Evolutionary conservation across 2,329 filamentous ascomycete genomes (phyloP).

Genomic region (Aspergillus novofumigatus): DNA sequence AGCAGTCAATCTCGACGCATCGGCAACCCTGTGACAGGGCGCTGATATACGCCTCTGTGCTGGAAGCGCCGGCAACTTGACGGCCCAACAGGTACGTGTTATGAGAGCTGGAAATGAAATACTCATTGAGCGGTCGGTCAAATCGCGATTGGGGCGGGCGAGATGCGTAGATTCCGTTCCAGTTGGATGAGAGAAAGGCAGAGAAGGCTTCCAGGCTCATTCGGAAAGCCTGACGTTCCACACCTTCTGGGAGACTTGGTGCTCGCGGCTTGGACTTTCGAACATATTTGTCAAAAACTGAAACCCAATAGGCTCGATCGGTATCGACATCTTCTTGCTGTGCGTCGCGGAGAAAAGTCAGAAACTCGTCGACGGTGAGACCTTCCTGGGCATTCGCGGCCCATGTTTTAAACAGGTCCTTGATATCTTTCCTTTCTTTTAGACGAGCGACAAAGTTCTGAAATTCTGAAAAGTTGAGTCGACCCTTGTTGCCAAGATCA

Average conservation of each 20-base stretch:
- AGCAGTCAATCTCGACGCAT: constrained; percentile 96
- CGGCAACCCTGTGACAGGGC: constrained; percentile 85
- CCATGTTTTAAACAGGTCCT: constrained; percentile 63
- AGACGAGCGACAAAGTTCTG: constrained; percentile 76
- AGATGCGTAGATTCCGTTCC: constrained; percentile 64
- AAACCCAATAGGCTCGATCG: constrained; percentile 64
- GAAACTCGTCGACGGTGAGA: constrained; percentile 69
- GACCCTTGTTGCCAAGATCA: constrained; percentile 60
- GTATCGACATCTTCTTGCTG: constrained; percentile 73
- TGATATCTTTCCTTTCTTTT: constrained; percentile 79
- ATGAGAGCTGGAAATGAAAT: constrained; percentile 97
- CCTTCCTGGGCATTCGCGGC: constrained; percentile 58
- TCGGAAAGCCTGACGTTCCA: constrained; percentile 46
- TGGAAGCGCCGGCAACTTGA: constrained; percentile 84
- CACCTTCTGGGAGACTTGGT: constrained; percentile 40
- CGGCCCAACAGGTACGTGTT: constrained; percentile 94
- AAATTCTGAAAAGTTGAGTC: constrained; percentile 76
- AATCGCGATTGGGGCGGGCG: constrained; percentile 61
- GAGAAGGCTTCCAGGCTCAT: constrained; percentile 79
- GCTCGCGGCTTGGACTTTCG: constrained; percentile 54
- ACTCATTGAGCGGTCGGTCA: constrained; percentile 86
- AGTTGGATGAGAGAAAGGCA: constrained; percentile 68
- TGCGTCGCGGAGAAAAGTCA: constrained; percentile 65
- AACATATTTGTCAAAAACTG: constrained; percentile 66
- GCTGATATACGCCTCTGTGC: constrained; percentile 89